These are phyloP conservation scores for Emmonsiellopsis sp. DNA, from an alignment of 2,329 filamentous ascomycete species.

Conservation along the genomic window DNA sequence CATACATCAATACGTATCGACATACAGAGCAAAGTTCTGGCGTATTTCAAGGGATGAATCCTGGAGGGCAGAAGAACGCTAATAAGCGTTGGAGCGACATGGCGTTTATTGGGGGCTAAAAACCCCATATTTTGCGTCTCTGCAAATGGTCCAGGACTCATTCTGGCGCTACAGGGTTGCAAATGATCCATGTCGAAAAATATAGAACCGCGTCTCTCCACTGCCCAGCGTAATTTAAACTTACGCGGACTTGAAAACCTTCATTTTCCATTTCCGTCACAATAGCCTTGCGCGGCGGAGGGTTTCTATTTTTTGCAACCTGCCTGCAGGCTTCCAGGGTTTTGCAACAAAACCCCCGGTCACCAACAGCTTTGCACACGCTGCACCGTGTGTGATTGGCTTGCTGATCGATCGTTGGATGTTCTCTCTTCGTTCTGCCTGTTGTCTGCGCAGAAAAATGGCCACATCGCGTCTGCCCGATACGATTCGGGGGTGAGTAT, in stretches of 20 bases:
- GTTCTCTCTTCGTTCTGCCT: no score
- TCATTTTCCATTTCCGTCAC: no score
- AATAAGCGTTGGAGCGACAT: background rate
- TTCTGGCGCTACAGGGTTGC: background rate
- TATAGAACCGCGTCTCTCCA: no score
- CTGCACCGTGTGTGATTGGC: background rate
- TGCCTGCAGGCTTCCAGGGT: no score
- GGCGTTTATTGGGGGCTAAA: slow-evolving; percentile 3
- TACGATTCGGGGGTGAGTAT: no score
- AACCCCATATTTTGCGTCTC: slow-evolving; percentile 1
- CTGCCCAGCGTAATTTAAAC: no score
- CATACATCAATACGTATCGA: background rate
- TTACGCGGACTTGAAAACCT: no score
- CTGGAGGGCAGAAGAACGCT: no score
- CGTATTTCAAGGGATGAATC: background rate
- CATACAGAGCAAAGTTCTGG: background rate
- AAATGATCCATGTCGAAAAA: background rate
- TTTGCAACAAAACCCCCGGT: background rate
- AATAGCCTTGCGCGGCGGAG: no score
- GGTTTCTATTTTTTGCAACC: no score
- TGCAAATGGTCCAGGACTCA: background rate
- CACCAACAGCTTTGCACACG: background rate
- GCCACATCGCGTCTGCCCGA: no score
- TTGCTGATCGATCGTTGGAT: background rate
- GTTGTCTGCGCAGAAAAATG: no score